phyloP scores from a whole-genome alignment of 768 basidiomycete genomes.

The Kwoniella sp. region DNA sequence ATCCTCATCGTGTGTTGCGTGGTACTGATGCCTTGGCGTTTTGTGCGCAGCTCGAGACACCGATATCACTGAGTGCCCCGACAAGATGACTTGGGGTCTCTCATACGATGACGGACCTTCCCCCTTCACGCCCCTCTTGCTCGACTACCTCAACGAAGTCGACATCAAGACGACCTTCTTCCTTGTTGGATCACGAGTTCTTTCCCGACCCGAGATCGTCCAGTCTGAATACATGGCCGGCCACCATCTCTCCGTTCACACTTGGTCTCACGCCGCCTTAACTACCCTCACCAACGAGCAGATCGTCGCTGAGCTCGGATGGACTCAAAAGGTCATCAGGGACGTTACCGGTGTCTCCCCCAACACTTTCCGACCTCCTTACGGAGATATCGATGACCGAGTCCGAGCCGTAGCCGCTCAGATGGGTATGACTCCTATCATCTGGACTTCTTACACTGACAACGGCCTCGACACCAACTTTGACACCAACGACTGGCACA shows the following conservation, averaged over 20 bases:
- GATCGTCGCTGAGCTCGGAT: constrained; percentile 84
- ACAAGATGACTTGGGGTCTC: constrained; percentile 63
- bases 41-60: constrained; percentile 55
- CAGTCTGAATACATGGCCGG: constrained; percentile 74
- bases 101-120: constrained; percentile 72
- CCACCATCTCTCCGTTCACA: constrained; percentile 84
- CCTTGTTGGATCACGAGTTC: constrained; percentile 78
- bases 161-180: constrained; percentile 83
- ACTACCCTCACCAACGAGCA: constrained; percentile 76
- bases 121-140: constrained; percentile 71
- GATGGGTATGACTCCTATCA: constrained; percentile 79
- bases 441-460: constrained; percentile 70
- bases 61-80: constrained; percentile 76
- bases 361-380: constrained; percentile 78
- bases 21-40: constrained; percentile 6
- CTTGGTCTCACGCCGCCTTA: constrained; percentile 78
- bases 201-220: constrained; percentile 69
- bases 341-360: constrained; percentile 74
- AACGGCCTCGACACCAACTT: constrained; percentile 62
- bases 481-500: constrained; percentile 79
- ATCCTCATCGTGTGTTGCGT: too few species aligned
- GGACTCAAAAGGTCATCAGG: constrained; percentile 81
- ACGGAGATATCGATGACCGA: constrained; percentile 67
- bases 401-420: constrained; percentile 79
- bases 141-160: constrained; percentile 67